These are phyloP conservation scores for Tulasnella sp. DNA, from an alignment of 768 basidiomycete genomes.

Conservation along the genomic window DNA sequence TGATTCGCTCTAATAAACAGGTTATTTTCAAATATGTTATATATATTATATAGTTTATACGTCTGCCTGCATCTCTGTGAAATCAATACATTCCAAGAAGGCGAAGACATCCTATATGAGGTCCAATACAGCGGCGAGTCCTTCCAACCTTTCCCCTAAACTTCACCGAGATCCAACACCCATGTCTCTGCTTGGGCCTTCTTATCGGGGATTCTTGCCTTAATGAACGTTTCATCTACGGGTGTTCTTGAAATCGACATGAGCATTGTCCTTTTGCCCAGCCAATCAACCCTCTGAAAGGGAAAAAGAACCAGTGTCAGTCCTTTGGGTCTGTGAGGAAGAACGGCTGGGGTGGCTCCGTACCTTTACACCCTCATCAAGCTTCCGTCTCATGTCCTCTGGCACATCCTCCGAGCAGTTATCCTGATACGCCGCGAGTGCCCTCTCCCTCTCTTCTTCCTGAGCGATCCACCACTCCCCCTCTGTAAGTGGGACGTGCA, in stretches of 20 bases:
- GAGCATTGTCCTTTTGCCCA: slow-evolving; percentile 15
- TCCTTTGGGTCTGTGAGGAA: too few relatives aligned
- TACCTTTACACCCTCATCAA: slow-evolving; percentile 10
- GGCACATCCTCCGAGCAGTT: slow-evolving; percentile 2
- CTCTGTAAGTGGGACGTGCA: slow-evolving; percentile 9
- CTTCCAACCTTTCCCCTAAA: too few relatives aligned
- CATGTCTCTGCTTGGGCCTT: slow-evolving; percentile 13
- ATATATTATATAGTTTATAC: too few relatives aligned
- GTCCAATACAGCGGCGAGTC: too few relatives aligned
- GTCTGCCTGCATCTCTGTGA: too few relatives aligned
- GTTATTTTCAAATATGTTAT: too few relatives aligned
- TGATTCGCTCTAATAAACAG: too few relatives aligned
- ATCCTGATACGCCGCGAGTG: neutral
- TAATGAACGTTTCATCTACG: slow-evolving; percentile 10
- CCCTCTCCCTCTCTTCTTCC: slow-evolving; percentile 6
- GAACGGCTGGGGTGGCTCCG: neutral
- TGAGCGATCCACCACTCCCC: slow-evolving; percentile 17
- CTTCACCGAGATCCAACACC: slow-evolving; percentile 4
- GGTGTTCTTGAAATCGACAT: neutral
- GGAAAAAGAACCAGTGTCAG: too few relatives aligned
- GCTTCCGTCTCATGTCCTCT: slow-evolving; percentile 1
- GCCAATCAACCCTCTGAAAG: slow-evolving; percentile 5
- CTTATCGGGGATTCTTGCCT: slow-evolving; percentile 1
- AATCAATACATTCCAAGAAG: too few relatives aligned
- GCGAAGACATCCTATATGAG: too few relatives aligned